These are phyloP conservation scores for Aspergillus clavatus DNA, from an alignment of 2,329 filamentous ascomycete genomes.

Conservation along the genomic window DNA sequence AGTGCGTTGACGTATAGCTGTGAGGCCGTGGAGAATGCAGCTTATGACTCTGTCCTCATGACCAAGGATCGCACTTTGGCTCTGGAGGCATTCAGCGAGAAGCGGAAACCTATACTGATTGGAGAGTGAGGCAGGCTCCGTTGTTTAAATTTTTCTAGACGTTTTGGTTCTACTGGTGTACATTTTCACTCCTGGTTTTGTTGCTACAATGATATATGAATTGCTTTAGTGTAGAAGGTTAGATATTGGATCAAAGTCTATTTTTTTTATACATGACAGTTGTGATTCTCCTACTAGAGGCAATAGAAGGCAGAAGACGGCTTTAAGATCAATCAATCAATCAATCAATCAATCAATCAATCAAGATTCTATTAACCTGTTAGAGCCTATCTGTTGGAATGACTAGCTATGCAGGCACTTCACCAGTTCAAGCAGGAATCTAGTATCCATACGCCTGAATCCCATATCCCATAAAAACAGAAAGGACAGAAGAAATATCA, in stretches of 20 bases:
- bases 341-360: no score
- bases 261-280: not conserved
- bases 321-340: no score
- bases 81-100: conserved; percentile 74
- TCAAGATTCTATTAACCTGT: no score
- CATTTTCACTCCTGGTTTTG: not conserved
- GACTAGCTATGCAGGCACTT: no score
- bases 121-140: not conserved
- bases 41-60: conserved; percentile 76
- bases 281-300: no score
- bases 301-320: no score
- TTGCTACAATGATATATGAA: not conserved
- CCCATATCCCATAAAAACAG: no score
- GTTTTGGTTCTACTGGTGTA: not conserved
- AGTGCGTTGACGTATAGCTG: conserved; percentile 64
- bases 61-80: conserved; percentile 89
- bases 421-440: no score
- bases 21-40: conserved; percentile 76
- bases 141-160: no score
- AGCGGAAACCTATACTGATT: conserved; percentile 63
- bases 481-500: no score
- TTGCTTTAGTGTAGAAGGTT: not conserved
- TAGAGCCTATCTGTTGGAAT: no score
- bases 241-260: not conserved
- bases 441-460: no score